phyloP scores from a whole-genome alignment of 306 rosid genomes.

The Mimosa pudica region DNA sequence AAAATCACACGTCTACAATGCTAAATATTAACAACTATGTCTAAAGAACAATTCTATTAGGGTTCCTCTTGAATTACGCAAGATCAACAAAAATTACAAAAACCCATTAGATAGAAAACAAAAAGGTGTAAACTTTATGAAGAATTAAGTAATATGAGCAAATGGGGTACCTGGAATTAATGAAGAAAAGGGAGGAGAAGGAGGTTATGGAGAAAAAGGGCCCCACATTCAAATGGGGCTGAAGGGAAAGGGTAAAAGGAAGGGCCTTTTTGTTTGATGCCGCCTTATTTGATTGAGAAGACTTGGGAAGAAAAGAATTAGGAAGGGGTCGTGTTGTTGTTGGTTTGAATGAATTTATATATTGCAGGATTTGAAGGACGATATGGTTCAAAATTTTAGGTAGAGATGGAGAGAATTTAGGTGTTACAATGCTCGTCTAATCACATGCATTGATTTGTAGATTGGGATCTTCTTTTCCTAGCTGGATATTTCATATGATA shows the following conservation, averaged over 20 bases:
- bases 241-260: neutral
- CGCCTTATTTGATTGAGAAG: constrained; percentile 35
- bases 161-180: constrained; percentile 24
- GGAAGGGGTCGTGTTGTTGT: neutral
- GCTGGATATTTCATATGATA: neutral
- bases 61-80: constrained; percentile 30
- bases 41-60: constrained; percentile 23
- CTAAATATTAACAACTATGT: neutral
- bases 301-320: neutral
- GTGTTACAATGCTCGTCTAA: neutral
- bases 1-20: constrained; percentile 5
- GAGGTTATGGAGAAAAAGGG: constrained; percentile 27
- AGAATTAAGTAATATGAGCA: neutral
- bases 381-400: too few relatives aligned
- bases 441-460: neutral
- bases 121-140: neutral
- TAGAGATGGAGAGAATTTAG: neutral
- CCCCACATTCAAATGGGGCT: constrained; percentile 14
- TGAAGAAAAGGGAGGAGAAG: neutral
- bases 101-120: neutral
- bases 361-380: neutral
- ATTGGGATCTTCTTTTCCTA: neutral
- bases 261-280: constrained; percentile 6
- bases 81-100: neutral
- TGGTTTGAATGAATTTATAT: neutral